Evolutionary conservation across 768 basidiomycete genomes (phyloP).

Genomic region (Lentinula sp.): DNA sequence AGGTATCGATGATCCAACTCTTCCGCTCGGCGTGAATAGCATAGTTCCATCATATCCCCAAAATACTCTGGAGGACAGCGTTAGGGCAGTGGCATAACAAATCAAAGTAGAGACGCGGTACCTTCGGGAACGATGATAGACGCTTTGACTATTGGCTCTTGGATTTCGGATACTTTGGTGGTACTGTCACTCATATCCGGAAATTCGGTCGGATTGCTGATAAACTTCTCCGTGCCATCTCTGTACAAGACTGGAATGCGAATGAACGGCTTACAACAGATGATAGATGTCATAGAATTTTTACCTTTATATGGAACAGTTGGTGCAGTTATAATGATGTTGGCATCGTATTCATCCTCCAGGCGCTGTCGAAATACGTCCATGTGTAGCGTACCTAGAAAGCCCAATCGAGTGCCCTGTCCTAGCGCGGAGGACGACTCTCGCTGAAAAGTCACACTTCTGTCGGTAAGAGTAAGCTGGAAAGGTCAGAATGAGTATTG

Average conservation of each 20-base stretch:
- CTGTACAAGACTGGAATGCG: constrained; percentile 59
- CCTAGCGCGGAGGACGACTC: constrained; percentile 94
- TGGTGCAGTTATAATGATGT: constrained; percentile 92
- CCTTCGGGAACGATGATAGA: constrained; percentile 94
- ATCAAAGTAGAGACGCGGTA: constrained; percentile 17
- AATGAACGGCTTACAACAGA: background rate
- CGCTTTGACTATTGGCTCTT: constrained; percentile 91
- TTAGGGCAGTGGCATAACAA: background rate
- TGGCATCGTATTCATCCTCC: constrained; percentile 95
- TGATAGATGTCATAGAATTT: constrained; percentile 3
- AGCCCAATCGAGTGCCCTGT: constrained; percentile 92
- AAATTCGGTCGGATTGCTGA: constrained; percentile 96
- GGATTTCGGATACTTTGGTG: constrained; percentile 63
- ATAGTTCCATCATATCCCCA: constrained; percentile 95
- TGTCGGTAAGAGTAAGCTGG: constrained; percentile 79
- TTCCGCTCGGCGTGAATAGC: constrained; percentile 78
- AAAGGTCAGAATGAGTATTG: constrained; percentile 10
- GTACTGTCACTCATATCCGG: constrained; percentile 71
- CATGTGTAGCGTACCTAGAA: constrained; percentile 95
- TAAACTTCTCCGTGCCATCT: constrained; percentile 50
- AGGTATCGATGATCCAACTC: constrained; percentile 82
- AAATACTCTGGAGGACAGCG: constrained; percentile 61
- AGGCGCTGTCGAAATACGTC: constrained; percentile 92
- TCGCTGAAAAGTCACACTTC: constrained; percentile 84
- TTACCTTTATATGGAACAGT: constrained; percentile 90